Percentiles rank a stretch among this genome's conserved stretches.
These are phyloP conservation scores for Albugo laibachii DNA, from an alignment of 352 stramenopile species.

Conservation along the genomic window DNA sequence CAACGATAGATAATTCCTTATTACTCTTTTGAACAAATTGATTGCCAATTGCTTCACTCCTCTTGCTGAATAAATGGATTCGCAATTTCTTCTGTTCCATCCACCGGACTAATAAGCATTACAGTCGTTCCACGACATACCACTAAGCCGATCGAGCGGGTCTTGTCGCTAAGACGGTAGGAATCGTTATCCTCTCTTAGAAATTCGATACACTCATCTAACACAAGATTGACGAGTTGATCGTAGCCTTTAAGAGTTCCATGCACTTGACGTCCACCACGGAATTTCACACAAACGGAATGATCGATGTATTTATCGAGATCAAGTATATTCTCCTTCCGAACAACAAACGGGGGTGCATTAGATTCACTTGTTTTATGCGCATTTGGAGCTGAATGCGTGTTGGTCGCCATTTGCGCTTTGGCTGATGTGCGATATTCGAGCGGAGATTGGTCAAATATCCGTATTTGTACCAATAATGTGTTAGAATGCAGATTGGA, in stretches of 20 bases:
- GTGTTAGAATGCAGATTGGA: too few species aligned
- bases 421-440: too few species aligned
- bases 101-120: constrained; percentile 80
- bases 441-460: too few species aligned
- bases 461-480: too few species aligned
- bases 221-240: constrained; percentile 92
- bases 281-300: constrained; percentile 87
- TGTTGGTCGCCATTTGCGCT: too few species aligned
- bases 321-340: constrained; percentile 65
- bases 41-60: constrained; percentile 14
- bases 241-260: constrained; percentile 92
- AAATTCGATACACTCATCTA: constrained; percentile 93
- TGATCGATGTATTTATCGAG: constrained; percentile 90
- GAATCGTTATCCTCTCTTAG: constrained; percentile 83
- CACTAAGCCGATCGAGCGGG: constrained; percentile 83
- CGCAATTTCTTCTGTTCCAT: constrained; percentile 82
- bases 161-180: constrained; percentile 79
- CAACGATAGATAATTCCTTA: too few species aligned
- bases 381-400: too few species aligned
- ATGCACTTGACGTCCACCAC: constrained; percentile 82
- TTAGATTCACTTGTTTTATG: too few species aligned
- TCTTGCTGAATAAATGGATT: constrained; percentile 84
- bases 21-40: too few species aligned
- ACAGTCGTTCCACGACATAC: constrained; percentile 87
- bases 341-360: too few species aligned